Conservation (phyloP, 2,329 filamentous ascomycete species). For the Calonectria pteridis region DNA sequence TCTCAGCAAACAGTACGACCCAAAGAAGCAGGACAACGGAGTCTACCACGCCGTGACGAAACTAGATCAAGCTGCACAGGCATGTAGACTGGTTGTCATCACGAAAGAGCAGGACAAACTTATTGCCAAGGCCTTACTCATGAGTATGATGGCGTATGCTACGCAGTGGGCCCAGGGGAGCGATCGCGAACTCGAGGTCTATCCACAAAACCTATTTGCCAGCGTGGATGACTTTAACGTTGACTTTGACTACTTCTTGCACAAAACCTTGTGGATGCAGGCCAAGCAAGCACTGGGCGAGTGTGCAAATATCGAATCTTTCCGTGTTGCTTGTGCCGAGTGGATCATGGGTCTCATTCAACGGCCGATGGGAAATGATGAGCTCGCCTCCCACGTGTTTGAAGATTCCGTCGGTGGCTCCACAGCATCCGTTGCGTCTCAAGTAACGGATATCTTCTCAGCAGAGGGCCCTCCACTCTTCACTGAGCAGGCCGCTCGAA, state of each 20-base stretch:
- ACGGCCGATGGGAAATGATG: constrained; percentile 46
- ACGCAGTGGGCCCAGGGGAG: constrained; percentile 58
- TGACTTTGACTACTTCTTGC: constrained; percentile 55
- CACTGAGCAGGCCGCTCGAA: constrained; percentile 54
- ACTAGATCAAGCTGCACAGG: constrained; percentile 59
- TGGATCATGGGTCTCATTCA: constrained; percentile 55
- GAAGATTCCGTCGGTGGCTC: constrained; percentile 29
- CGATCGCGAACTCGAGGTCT: constrained; percentile 42
- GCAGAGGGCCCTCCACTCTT: constrained; percentile 45
- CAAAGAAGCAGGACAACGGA: constrained; percentile 53
- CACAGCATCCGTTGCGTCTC: constrained; percentile 44
- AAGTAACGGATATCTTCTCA: constrained; percentile 47
- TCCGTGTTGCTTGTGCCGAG: constrained; percentile 55
- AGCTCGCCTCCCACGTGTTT: constrained; percentile 25
- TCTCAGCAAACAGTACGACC: constrained; percentile 39
- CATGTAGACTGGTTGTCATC: constrained; percentile 55
- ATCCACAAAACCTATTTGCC: constrained; percentile 29
- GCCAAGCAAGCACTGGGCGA: constrained; percentile 52
- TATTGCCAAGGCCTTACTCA: constrained; percentile 59
- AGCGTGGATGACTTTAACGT: constrained; percentile 42
- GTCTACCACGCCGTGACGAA: constrained; percentile 62
- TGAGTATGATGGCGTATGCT: constrained; percentile 65
- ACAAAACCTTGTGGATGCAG: constrained; percentile 54
- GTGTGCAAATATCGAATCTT: constrained; percentile 53
- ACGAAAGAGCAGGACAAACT: constrained; percentile 56